Evolutionary conservation across 164 flowering plant species (phyloP), one percentile per base, ranked within the genome.

Genomic region (Stephania yunnanensis): DNA sequence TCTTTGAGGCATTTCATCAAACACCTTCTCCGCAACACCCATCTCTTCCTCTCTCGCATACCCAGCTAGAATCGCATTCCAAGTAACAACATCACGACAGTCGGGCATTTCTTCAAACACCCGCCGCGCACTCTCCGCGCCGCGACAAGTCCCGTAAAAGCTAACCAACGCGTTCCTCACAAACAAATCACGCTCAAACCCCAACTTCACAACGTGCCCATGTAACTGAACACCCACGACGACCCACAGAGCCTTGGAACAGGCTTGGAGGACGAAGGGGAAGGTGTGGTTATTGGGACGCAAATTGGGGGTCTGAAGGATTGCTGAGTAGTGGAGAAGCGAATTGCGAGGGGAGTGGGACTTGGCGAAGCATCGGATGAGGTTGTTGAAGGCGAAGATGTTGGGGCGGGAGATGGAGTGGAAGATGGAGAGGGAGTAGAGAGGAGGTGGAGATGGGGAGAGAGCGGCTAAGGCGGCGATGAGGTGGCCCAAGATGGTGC

Each of bases 231-330:
- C 4, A 10, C 89, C 90, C 69, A 78, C 85, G 4, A 5, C 19
- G 9, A 81, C 25, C 7, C 77, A 80, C 53, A 70, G 44, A 45
- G 76, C 73, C 72, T 80, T 87, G 42, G 80, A 76, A 73, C 90
- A 87, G 20, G 85, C 89, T 69, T 86, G 88, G 52, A 87, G 76
- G 8, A 86, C 68, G 73, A 87, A 87, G 7, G 89, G 85, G 70
- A 80, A 85, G 20, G 87, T 87, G 52, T 83, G 82, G 6, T 84
- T 81, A 69, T 87, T 87, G 15, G 85, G 85, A 10, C 30, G 69
- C 29, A 55, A 12, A n/a, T 13, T 22, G 1, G 73, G 2, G 36
- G 20, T 68, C 29, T 68, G 73, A 12, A 69, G 36, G 69, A 80
- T 74, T 3, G 61, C 67, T 3, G 65, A 73, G 48, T 81, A 86